Evolutionary conservation across 768 basidiomycete genomes (phyloP), one percentile per base, ranked within the genome.

Genomic region (Lactarius evosmus): DNA sequence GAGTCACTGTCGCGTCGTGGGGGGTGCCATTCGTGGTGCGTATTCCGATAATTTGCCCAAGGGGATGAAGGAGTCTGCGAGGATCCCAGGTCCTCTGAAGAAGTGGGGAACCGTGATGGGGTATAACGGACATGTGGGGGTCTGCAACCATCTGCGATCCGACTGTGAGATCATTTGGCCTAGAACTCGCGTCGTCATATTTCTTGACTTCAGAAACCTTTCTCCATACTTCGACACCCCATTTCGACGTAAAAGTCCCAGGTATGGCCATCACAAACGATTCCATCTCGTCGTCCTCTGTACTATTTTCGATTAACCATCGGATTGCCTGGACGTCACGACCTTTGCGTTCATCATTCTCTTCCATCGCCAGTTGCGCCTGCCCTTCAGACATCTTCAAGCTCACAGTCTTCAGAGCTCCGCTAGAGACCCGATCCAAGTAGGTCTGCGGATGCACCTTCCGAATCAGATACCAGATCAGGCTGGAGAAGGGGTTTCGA

Each of bases 271-370:
- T 30, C 2, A 22, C 29, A 32, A 61, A 52, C 33, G 60, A 32
- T 36, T 61, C 60, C 14, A 61, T 41, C 17, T 53, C 38, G 6
- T 16, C 17, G 33, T 57, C 56, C 22, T 58, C 56, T 5, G 56
- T 63, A 22, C 51, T 29, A 17, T 52, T 51, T 4, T 57, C 14
- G 27, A 51, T 32, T 1, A 67, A 40, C 66, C 66, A 64, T 30
- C 22, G n/a, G 30, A 67, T 61, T 32, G 66, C 62, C 12, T 51
- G 58, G 16, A 56, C 62, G 14, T 67, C 66, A 16, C 66, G 66
- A 22, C 38, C 40, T 25, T 46, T 51, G 19, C 66, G 63, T 4
- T n/a, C n/a, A n/a, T n/a, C n/a, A n/a, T n/a, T n/a, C n/a, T n/a
- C n/a, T n/a, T n/a, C n/a, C n/a, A n/a, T n/a, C n/a, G n/a, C n/a